These are phyloP conservation scores for Microbotryum saponariae DNA, from an alignment of 1,284 basidiomycete species.

Conservation along the genomic window DNA sequence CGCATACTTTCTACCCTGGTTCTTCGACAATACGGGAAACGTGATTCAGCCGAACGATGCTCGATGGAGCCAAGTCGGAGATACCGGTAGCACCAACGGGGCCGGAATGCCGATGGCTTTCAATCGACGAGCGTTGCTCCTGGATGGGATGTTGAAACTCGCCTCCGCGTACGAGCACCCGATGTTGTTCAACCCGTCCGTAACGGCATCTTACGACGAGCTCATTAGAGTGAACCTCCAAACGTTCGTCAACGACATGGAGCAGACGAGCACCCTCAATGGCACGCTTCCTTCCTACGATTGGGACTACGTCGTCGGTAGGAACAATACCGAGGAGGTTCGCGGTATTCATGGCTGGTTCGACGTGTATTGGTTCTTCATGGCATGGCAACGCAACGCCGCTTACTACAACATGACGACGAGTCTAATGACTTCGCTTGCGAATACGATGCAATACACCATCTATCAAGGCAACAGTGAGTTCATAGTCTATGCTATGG, in stretches of 20 bases:
- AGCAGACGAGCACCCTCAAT: slow-evolving; percentile 2
- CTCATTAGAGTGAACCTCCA: slow-evolving; percentile 9
- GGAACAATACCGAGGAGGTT: slow-evolving; percentile 10
- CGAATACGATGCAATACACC: slow-evolving; percentile 18
- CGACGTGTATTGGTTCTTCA: background rate
- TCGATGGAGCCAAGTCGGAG: slow-evolving; percentile 15
- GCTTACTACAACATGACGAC: slow-evolving; percentile 10
- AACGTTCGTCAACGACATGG: slow-evolving; percentile 16
- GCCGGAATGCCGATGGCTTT: slow-evolving; percentile 15
- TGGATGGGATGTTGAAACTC: slow-evolving; percentile 17
- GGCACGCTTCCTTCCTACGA: slow-evolving; percentile 1
- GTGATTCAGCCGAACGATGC: slow-evolving; percentile 22
- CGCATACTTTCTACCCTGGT: slow-evolving; percentile 16
- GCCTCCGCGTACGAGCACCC: slow-evolving; percentile 22
- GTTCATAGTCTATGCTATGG: background rate
- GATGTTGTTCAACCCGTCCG: slow-evolving; percentile 1
- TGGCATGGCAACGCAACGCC: slow-evolving; percentile 16
- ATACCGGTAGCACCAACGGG: slow-evolving; percentile 3
- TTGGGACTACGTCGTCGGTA: slow-evolving; percentile 11
- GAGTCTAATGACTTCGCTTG: background rate
- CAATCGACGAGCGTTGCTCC: slow-evolving; percentile 14
- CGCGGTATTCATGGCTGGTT: slow-evolving; percentile 13
- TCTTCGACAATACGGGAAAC: slow-evolving; percentile 13
- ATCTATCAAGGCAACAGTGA: slow-evolving; percentile 21
- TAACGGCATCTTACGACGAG: slow-evolving; percentile 9